Evolutionary conservation across 352 stramenopile genomes (phyloP), one percentile per base, ranked within the genome.

Genomic region (Halophytophthora batemanensis): DNA sequence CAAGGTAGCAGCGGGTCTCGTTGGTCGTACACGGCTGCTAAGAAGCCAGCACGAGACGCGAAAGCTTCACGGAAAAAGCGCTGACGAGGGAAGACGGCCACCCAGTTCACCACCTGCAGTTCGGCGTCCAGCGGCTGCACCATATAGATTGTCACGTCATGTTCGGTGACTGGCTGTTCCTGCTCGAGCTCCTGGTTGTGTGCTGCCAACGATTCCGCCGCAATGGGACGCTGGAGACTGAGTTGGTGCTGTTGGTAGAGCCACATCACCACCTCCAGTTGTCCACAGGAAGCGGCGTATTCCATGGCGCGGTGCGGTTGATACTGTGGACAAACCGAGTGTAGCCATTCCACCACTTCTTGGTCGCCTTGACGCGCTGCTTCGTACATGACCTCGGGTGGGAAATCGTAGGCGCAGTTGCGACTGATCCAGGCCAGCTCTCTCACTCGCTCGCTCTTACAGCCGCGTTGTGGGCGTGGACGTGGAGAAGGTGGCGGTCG

Each of bases 261-360:
- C 66, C 66, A 82, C 56, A 63, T 63, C 12, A 61, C 66, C 18
- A 74, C 38, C 33, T 79, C 57, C 2, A 82, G 43, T 8, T 59
- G 39, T 7, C 68, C 71, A 1, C 38, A 12, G 3, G 54, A 62
- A 0, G 53, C 71, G 0, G 66, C 71, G 37, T 69, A 69, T 55
- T 75, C 71, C 71, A 82, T 82, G 7, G 65, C 69, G 3, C 17
- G 38, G 45, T 75, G 50, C n/a, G 38, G 41, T 39, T 74, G 55
- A 55, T 79, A 78, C n/a, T 49, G 33, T 1, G 34, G 45, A 19
- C 61, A 66, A 42, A 60, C 64, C 5, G 46, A 33, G 22, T 77
- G 53, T n/a, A 82, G 54, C 71, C 71, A 79, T 48, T 59, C 12
- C 36, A 79, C 57, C 31, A 77, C 56, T 14, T 66, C 47, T 17